Evolutionary conservation across 495 filamentous ascomycete species (phyloP).

Genomic region (Thozetella sp.): DNA sequence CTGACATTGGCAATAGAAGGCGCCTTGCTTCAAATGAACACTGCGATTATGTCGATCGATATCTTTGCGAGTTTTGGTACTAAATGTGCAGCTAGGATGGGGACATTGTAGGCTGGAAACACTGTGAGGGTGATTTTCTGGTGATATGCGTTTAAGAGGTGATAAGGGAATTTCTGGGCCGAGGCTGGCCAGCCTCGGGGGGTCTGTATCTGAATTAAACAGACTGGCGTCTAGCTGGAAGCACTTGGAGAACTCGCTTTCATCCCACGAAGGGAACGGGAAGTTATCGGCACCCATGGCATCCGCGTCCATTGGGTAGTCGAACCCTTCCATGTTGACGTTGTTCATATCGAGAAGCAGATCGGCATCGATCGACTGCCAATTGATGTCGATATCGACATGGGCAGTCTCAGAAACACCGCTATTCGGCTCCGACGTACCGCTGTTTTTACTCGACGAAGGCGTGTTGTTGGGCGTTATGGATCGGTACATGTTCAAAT

Average conservation of each 20-base stretch:
- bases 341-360: slow-evolving; percentile 31
- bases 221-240: slow-evolving; percentile 40
- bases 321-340: slow-evolving; percentile 26
- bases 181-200: too few species aligned
- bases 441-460: slow-evolving; percentile 55
- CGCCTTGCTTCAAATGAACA: too few species aligned
- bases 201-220: too few species aligned
- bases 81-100: too few species aligned
- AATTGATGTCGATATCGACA: slow-evolving; percentile 42
- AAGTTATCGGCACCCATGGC: slow-evolving; percentile 11
- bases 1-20: too few species aligned
- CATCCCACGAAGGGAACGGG: slow-evolving; percentile 34
- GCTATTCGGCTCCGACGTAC: slow-evolving; percentile 53
- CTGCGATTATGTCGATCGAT: too few species aligned
- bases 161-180: too few species aligned
- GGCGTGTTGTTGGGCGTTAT: slow-evolving; percentile 58
- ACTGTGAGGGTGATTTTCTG: too few species aligned
- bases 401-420: slow-evolving; percentile 50
- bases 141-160: too few species aligned
- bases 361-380: slow-evolving; percentile 39
- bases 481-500: slow-evolving; percentile 46
- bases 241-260: slow-evolving; percentile 39
- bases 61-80: too few species aligned
- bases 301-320: slow-evolving; percentile 16
- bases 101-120: too few species aligned